phyloP scores from a whole-genome alignment of 1,284 basidiomycete species.

The Marasmius fiardii region DNA sequence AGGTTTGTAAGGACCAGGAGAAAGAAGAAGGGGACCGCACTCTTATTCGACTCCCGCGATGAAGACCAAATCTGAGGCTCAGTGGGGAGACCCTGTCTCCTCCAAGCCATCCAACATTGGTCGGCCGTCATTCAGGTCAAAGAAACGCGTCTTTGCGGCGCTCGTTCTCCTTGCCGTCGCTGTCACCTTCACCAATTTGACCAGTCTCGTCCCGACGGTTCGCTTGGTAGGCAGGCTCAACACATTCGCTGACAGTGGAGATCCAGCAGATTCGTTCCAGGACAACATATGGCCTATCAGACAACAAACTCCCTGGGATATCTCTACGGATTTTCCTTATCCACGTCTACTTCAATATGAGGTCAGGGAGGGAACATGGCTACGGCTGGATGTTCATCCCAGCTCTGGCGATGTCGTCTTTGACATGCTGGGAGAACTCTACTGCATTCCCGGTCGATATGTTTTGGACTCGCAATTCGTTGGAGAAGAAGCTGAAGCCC shows the following conservation, averaged over 20 bases:
- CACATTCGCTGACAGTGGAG: conserved; percentile 2
- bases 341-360: conserved; percentile 61
- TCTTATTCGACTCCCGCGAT: background rate
- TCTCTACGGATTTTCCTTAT: conserved; percentile 70
- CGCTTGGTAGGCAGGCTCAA: background rate
- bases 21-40: too few relatives aligned
- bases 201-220: background rate
- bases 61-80: background rate
- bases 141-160: conserved; percentile 1
- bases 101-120: too few relatives aligned
- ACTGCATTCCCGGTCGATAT: conserved; percentile 51
- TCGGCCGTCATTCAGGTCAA: background rate
- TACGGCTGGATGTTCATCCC: conserved; percentile 69
- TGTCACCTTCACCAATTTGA: conserved; percentile 7
- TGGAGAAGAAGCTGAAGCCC: conserved; percentile 30
- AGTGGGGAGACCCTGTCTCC: background rate
- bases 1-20: too few relatives aligned
- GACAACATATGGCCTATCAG: conserved; percentile 67
- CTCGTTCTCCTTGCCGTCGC: conserved; percentile 5
- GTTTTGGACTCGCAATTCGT: conserved; percentile 9
- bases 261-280: conserved; percentile 31
- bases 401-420: conserved; percentile 67
- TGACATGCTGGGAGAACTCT: conserved; percentile 72
- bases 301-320: conserved; percentile 66
- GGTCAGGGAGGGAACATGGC: conserved; percentile 72